Evolutionary conservation across 2,329 filamentous ascomycete genomes (phyloP), one percentile per base, ranked within the genome.

Genomic region (Sporothrix sp.): DNA sequence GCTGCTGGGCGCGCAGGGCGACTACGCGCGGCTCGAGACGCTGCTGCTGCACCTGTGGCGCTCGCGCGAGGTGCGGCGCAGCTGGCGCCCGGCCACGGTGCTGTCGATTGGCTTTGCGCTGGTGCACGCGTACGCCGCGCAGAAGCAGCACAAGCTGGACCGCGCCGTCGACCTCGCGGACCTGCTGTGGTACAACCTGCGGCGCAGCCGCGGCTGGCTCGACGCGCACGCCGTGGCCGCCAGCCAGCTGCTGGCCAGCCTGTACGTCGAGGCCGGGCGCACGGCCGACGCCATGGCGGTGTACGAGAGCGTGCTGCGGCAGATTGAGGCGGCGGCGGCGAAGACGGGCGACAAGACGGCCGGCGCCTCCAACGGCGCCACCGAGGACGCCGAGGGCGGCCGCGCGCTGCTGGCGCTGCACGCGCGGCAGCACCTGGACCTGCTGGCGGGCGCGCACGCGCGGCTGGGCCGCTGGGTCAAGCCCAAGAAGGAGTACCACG

Each of bases 1-100:
- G 9, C 62, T 76, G 3, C 64, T 77, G 1, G 73, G 72, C 27
- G 67, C 69, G 21, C 71, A 75, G 52, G 59, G 65, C 51, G 71
- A 74, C 57, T 72, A 66, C 52, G 59, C 61, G 18, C 70, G 73
- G 45, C 66, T 74, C 10, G 71, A 74, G 56, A 57, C 62, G 59
- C 54, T 65, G 20, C 59, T 66, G 21, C 58, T 60, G 14, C 58
- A 56, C 7, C 60, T 66, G 40, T 66, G 64, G 64, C 58, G 57
- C 43, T 65, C 63, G 14, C 62, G 64, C 48, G 63, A 65, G 52
- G 62, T 65, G 7, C 62, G 64, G 37, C 62, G 62, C 54, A 60
- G 50, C 37, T 66, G 64, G 64, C 56, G 57, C 2, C 57, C 61
- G 1, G 55, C 52, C 8, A 57, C 59, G 0, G 62, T 66, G 0